Evolutionary conservation across 2,329 filamentous ascomycete genomes (phyloP).

Genomic region (Pyricularia sp.): DNA sequence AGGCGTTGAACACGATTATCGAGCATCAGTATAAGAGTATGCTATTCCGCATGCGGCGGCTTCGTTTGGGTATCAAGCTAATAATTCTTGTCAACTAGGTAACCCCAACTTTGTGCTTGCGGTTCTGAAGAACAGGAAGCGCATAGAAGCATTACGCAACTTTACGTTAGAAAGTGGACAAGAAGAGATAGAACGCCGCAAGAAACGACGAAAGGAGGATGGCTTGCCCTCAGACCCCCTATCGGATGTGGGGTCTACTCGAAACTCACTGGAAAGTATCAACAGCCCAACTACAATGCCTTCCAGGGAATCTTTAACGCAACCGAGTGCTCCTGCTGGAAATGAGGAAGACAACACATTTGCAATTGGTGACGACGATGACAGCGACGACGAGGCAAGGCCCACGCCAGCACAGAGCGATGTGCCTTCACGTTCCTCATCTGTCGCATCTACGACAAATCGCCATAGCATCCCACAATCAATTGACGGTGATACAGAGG

Average conservation of each 20-base stretch:
- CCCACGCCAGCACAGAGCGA: slow-evolving; percentile 54
- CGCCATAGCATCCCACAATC: neutral
- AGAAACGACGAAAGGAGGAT: slow-evolving; percentile 58
- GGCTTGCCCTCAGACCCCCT: slow-evolving; percentile 37
- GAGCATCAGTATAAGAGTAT: slow-evolving; percentile 78
- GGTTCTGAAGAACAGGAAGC: slow-evolving; percentile 68
- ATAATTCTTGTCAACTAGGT: slow-evolving; percentile 33
- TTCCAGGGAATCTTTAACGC: slow-evolving; percentile 45
- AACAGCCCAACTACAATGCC: slow-evolving; percentile 52
- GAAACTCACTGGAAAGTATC: slow-evolving; percentile 59
- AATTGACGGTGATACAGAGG: slow-evolving; percentile 40
- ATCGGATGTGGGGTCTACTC: slow-evolving; percentile 34
- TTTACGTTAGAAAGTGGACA: slow-evolving; percentile 91
- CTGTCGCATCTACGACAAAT: slow-evolving; percentile 40
- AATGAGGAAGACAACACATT: slow-evolving; percentile 76
- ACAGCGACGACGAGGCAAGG: slow-evolving; percentile 38
- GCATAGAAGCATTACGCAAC: slow-evolving; percentile 73
- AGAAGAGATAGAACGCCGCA: slow-evolving; percentile 78
- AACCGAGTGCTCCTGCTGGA: slow-evolving; percentile 52
- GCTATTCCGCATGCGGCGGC: slow-evolving; percentile 16
- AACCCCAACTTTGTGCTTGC: slow-evolving; percentile 77
- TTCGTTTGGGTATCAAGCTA: neutral
- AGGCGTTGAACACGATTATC: slow-evolving; percentile 81
- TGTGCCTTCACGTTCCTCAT: slow-evolving; percentile 55
- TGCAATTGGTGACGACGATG: slow-evolving; percentile 72